A percentile compares a stretch with the other conserved stretches of the same genome.
phyloP scores from a whole-genome alignment of 1,284 basidiomycete species.

The Moesziomyces aphidis region DNA sequence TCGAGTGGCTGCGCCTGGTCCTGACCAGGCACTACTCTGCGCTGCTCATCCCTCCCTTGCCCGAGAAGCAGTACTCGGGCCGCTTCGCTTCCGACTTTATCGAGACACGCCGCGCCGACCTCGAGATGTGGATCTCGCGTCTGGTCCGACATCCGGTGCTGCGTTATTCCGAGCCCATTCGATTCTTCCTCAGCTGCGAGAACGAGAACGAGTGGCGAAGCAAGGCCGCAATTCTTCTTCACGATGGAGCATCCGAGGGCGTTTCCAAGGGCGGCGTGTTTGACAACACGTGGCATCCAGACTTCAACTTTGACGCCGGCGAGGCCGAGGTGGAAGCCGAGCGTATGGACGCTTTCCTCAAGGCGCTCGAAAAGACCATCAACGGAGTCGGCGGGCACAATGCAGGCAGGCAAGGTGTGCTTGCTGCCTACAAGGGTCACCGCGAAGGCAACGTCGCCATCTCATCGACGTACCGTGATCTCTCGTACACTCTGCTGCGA shows the following conservation, averaged over 20 bases:
- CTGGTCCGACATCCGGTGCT: conserved; percentile 82
- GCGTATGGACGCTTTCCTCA: conserved; percentile 39
- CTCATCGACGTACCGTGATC: conserved; percentile 43
- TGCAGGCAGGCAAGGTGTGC: conserved; percentile 37
- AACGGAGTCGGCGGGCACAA: conserved; percentile 40
- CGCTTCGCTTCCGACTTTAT: conserved; percentile 83
- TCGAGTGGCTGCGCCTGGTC: conserved; percentile 79
- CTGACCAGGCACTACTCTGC: conserved; percentile 77
- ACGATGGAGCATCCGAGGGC: conserved; percentile 4
- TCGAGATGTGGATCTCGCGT: conserved; percentile 80
- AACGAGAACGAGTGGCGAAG: conserved; percentile 42
- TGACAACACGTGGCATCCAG: conserved; percentile 82
- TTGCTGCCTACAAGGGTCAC: conserved; percentile 35
- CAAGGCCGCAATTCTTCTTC: conserved; percentile 12
- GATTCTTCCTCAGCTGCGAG: conserved; percentile 75
- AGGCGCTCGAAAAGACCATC: conserved; percentile 46
- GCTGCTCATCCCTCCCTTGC: conserved; percentile 81
- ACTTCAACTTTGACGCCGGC: conserved; percentile 78
- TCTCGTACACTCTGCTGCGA: conserved; percentile 51
- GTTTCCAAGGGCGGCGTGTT: conserved; percentile 72
- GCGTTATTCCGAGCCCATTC: conserved; percentile 81
- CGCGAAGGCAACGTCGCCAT: conserved; percentile 32
- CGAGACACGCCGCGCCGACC: conserved; percentile 80
- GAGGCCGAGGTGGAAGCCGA: conserved; percentile 47
- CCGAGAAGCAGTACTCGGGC: conserved; percentile 83